Percentiles rank a stretch among this genome's conserved stretches.
These are phyloP conservation scores for Mycocentrospora acerina DNA, from an alignment of 2,329 filamentous ascomycete species.

Conservation along the genomic window DNA sequence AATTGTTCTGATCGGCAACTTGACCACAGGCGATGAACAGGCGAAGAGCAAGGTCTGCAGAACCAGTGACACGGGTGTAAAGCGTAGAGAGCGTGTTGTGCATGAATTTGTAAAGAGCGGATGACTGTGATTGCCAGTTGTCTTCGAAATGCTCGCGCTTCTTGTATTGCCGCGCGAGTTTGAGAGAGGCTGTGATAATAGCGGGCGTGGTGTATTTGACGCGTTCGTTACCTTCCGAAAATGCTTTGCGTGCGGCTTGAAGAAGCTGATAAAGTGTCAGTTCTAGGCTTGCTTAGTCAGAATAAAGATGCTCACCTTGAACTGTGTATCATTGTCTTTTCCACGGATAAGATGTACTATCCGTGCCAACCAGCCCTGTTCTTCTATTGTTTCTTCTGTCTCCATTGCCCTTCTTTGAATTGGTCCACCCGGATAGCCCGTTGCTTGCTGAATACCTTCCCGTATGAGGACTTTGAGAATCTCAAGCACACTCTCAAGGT, in stretches of 20 bases:
- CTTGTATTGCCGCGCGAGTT: slow-evolving; percentile 87
- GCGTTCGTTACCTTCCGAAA: slow-evolving; percentile 87
- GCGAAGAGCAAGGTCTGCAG: slow-evolving; percentile 84
- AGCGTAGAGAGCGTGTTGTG: slow-evolving; percentile 84
- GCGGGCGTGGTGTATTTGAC: slow-evolving; percentile 95
- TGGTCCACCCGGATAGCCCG: slow-evolving; percentile 78
- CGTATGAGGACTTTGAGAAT: slow-evolving; percentile 89
- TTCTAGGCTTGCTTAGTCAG: background rate
- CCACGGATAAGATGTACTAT: slow-evolving; percentile 85
- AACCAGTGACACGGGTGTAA: slow-evolving; percentile 82
- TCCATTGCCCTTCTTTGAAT: slow-evolving; percentile 74
- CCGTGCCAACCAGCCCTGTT: slow-evolving; percentile 94
- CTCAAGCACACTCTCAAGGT: slow-evolving; percentile 86
- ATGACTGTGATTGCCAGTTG: slow-evolving; percentile 72
- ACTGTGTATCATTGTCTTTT: slow-evolving; percentile 88
- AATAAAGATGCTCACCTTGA: slow-evolving; percentile 57
- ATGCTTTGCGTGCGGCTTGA: slow-evolving; percentile 83
- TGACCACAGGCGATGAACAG: slow-evolving; percentile 91
- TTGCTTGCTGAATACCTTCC: slow-evolving; percentile 79
- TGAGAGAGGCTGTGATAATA: slow-evolving; percentile 84
- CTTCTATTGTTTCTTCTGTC: slow-evolving; percentile 96
- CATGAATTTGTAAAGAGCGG: slow-evolving; percentile 91
- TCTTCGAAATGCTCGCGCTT: slow-evolving; percentile 82
- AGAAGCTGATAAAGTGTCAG: slow-evolving; percentile 59
- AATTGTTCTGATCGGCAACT: slow-evolving; percentile 34